These are phyloP conservation scores for Kodamaea kaohsiungensis DNA, from an alignment of 805 yeast species.

Conservation along the genomic window DNA sequence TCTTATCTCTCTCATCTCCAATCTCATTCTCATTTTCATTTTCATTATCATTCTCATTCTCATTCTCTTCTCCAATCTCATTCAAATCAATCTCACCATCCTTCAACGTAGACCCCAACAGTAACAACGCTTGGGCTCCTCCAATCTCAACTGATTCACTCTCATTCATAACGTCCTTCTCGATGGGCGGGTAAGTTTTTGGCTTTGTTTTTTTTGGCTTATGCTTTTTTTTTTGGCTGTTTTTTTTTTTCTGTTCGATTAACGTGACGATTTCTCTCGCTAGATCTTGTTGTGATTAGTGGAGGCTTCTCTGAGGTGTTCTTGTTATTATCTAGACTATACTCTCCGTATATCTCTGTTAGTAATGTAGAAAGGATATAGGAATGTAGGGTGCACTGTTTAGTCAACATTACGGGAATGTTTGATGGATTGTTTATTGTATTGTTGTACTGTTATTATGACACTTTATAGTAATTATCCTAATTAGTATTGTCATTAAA, in stretches of 20 bases:
- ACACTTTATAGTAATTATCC: too few species aligned
- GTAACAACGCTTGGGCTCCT: slow-evolving; percentile 48
- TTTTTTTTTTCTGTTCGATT: background rate
- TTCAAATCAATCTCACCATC: slow-evolving; percentile 11
- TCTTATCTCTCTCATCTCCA: background rate
- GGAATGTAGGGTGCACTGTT: too few species aligned
- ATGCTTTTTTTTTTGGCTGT: background rate
- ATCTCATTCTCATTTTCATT: background rate
- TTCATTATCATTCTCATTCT: background rate
- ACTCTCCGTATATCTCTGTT: too few species aligned
- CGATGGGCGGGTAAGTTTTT: slow-evolving; percentile 13
- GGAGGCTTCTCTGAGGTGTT: too few species aligned
- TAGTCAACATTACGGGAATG: too few species aligned
- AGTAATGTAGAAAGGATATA: too few species aligned
- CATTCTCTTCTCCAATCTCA: background rate
- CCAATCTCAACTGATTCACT: slow-evolving; percentile 40
- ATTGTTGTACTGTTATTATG: too few species aligned
- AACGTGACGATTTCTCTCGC: too few species aligned
- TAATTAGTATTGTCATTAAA: too few species aligned
- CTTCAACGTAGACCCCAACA: slow-evolving; percentile 35
- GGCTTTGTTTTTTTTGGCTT: background rate
- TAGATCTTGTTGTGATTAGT: too few species aligned
- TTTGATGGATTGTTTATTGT: too few species aligned
- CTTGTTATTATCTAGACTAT: too few species aligned
- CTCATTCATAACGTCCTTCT: slow-evolving; percentile 22